Base-by-base conservation (phyloP, 2,329 filamentous ascomycete species). In the Alternaria arbusti region DNA sequence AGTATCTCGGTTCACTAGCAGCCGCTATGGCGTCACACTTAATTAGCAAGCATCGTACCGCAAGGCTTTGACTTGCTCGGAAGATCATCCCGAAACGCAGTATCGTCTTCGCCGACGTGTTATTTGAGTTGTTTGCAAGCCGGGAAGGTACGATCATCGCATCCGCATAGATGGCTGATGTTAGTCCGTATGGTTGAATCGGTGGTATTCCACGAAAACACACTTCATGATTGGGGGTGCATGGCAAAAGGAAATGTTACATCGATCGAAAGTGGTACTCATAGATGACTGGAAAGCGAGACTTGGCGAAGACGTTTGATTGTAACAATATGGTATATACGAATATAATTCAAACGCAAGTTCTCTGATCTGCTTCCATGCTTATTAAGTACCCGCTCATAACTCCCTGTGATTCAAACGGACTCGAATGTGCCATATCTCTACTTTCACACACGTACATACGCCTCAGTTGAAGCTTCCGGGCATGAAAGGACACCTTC, bases 401-500 rank as follows among this genome's bases (percentile, higher is more conserved):
- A 44, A 40, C 30, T 23, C 20, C 6, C 15, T 36, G 5, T 36
- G 28, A 36, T 25, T 3, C 20, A 13, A 36, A 9, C 1, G 2
- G 1, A 30, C 17, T 2, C n/a, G 2, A 23, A 52, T 11, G 36
- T 17, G 3, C 13, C 3, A 32, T 25, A 4, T 15, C 30, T 2
- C n/a, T 8, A 32, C 1, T 2, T 6, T 6, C 11, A 28, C 11
- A 23, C 46, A 30, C 6, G 9, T 7, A n/a, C 0, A 25, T 22
- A 1, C n/a, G 12, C 17, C 54, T 58, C 25, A 51, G 10, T 46
- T 36, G 17, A 28, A 57, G 13, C 30, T 43, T 32, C 52, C 50
- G 23, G 58, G 20, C 58, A 67, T 65, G 28, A 70, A 64, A 25
- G 65, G 67, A 51, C 67, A 70, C 3, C 49, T 59, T 1, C 57